Conservation (phyloP, 2,329 filamentous ascomycete genomes). For the Scedosporium boydii region DNA sequence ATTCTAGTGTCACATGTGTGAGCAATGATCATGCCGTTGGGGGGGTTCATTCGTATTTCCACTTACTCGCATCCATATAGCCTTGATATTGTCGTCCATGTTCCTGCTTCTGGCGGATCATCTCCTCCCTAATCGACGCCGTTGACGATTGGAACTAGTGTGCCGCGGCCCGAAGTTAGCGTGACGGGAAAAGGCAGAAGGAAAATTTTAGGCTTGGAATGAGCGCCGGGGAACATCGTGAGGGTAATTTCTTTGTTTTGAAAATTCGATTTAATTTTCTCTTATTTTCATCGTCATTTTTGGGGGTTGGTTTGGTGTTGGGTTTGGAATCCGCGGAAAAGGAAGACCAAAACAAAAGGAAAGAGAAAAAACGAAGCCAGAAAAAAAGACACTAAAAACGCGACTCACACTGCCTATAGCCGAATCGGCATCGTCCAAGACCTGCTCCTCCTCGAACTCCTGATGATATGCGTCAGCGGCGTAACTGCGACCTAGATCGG, state of each 20-base stretch:
- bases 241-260: too few species aligned
- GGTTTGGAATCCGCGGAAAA: background rate
- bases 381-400: too few species aligned
- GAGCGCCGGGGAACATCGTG: too few species aligned
- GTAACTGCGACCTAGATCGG: too few species aligned
- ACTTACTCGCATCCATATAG: constrained; percentile 2
- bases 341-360: background rate
- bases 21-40: background rate
- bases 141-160: constrained; percentile 1
- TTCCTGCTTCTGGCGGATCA: constrained; percentile 1
- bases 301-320: background rate
- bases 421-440: background rate
- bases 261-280: too few species aligned
- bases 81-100: constrained; percentile 1
- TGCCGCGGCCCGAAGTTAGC: background rate
- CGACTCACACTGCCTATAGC: background rate
- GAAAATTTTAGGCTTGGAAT: too few species aligned
- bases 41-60: background rate
- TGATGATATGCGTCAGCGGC: background rate
- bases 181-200: background rate
- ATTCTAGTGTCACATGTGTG: background rate
- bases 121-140: constrained; percentile 1
- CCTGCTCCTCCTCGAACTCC: background rate
- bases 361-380: background rate
- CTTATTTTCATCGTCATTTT: too few species aligned